A percentile compares a stretch with the other conserved stretches of the same genome.
These are phyloP conservation scores for Suillus subalutaceus DNA, from an alignment of 768 basidiomycete species.

Conservation along the genomic window DNA sequence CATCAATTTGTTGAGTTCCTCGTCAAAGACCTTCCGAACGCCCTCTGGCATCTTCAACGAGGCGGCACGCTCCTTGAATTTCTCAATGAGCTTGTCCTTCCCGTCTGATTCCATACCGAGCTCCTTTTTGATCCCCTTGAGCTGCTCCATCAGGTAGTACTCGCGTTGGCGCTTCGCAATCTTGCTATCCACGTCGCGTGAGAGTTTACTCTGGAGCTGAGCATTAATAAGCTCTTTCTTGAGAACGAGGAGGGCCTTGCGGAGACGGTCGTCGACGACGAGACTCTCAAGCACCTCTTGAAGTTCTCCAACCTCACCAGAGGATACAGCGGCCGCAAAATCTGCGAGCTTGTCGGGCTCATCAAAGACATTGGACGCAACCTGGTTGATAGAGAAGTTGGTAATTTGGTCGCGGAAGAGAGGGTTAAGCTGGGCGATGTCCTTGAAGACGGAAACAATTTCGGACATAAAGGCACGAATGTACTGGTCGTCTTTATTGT, in stretches of 20 bases:
- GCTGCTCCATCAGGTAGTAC: conserved; percentile 96
- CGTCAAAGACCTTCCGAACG: conserved; percentile 92
- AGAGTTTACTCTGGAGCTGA: conserved; percentile 90
- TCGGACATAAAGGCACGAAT: conserved; percentile 96
- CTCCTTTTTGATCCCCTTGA: conserved; percentile 97
- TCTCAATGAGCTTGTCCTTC: conserved; percentile 92
- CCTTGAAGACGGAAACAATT: conserved; percentile 97
- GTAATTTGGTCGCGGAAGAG: conserved; percentile 98
- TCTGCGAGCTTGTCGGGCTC: conserved; percentile 98
- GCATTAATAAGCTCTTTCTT: conserved; percentile 99
- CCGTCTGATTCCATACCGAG: conserved; percentile 94
- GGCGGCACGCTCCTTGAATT: conserved; percentile 85
- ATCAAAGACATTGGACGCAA: conserved; percentile 92
- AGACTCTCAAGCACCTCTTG: conserved; percentile 94
- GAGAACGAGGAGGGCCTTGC: conserved; percentile 87
- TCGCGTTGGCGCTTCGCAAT: conserved; percentile 94
- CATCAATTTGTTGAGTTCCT: conserved; percentile 89
- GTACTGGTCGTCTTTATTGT: conserved; percentile 91
- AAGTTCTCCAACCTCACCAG: conserved; percentile 89
- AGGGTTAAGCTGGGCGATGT: conserved; percentile 94
- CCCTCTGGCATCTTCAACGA: conserved; percentile 85
- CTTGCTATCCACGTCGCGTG: conserved; percentile 91
- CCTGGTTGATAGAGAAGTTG: conserved; percentile 92
- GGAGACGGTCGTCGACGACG: conserved; percentile 83
- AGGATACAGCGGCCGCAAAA: conserved; percentile 94